These are phyloP conservation scores for Corchorus olitorius DNA, from an alignment of 345 rosid species.

Conservation along the genomic window DNA sequence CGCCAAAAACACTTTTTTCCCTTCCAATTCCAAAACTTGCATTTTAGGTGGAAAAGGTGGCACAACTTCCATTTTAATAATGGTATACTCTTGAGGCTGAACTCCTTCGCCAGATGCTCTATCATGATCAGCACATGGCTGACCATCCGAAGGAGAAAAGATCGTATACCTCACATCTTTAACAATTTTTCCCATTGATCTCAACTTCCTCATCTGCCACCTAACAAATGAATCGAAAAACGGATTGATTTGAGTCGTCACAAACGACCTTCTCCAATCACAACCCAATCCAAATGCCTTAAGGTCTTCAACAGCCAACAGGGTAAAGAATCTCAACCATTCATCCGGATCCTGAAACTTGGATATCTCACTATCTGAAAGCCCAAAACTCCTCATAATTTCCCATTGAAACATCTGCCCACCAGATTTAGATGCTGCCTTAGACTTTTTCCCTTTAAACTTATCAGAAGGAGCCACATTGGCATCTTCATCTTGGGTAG, in stretches of 20 bases:
- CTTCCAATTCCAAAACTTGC: conserved; percentile 66
- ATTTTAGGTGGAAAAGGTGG: conserved; percentile 70
- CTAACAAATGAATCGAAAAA: conserved; percentile 76
- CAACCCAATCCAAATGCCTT: conserved; percentile 88
- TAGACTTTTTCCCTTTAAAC: conserved; percentile 86
- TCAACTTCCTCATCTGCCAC: conserved; percentile 95
- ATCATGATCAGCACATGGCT: conserved; percentile 97
- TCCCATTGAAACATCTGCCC: conserved; percentile 90
- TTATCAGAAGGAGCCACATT: conserved; percentile 37
- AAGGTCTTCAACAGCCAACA: conserved; percentile 70
- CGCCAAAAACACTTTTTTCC: conserved; percentile 72
- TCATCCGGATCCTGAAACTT: conserved; percentile 72
- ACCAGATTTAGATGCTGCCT: conserved; percentile 78
- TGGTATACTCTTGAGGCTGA: conserved; percentile 92
- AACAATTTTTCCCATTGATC: conserved; percentile 81
- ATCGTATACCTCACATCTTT: conserved; percentile 82
- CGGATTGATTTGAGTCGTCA: conserved; percentile 79
- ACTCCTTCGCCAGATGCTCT: conserved; percentile 95
- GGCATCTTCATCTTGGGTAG: conserved; percentile 31
- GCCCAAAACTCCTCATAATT: conserved; percentile 93
- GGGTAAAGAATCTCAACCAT: conserved; percentile 83
- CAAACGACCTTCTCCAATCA: conserved; percentile 93
- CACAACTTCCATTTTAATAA: conserved; percentile 85
- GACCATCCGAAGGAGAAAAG: conserved; percentile 91
- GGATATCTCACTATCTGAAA: conserved; percentile 65